phyloP scores from a whole-genome alignment of 495 filamentous ascomycete genomes.

The Sabuloglossum arenarium region DNA sequence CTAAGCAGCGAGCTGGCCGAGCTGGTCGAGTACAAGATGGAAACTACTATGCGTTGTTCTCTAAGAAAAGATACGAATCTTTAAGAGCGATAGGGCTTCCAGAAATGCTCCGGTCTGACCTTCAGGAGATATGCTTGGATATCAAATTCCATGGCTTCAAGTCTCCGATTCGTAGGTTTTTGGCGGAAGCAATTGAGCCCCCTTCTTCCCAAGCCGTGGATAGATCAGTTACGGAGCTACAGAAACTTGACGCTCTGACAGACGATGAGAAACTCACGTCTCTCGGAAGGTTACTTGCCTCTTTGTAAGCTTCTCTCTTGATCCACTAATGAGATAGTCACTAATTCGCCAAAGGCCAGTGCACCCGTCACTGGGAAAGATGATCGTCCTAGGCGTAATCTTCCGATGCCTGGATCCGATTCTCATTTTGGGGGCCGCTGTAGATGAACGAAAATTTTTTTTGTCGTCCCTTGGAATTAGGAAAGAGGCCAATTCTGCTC shows the following conservation, averaged over 20 bases:
- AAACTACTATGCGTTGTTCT: conserved; percentile 35
- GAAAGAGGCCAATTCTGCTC: conserved; percentile 14
- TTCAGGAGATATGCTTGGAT: conserved; percentile 28
- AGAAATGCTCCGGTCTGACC: conserved; percentile 26
- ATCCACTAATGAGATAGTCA: background rate
- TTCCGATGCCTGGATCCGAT: conserved; percentile 42
- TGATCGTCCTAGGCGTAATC: conserved; percentile 36
- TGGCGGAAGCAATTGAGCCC: conserved; percentile 31
- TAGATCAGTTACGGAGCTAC: conserved; percentile 24
- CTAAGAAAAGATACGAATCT: conserved; percentile 25
- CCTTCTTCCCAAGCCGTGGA: conserved; percentile 23
- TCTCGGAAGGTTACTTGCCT: conserved; percentile 27
- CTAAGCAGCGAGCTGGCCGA: conserved; percentile 34
- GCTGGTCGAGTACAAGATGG: conserved; percentile 37
- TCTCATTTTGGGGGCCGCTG: conserved; percentile 27
- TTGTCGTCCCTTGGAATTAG: conserved; percentile 16
- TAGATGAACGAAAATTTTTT: conserved; percentile 24
- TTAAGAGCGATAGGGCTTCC: conserved; percentile 25
- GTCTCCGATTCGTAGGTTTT: conserved; percentile 24
- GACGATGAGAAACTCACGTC: conserved; percentile 28
- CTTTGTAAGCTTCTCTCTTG: conserved; percentile 11
- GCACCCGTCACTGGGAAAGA: conserved; percentile 30
- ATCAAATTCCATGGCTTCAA: conserved; percentile 25
- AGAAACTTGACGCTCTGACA: conserved; percentile 26
- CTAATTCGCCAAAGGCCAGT: conserved; percentile 15